A percentile compares a stretch with the other conserved stretches of the same genome.
Evolutionary conservation across 2,329 filamentous ascomycete species (phyloP).

Genomic region (Diaporthe vaccinii): DNA sequence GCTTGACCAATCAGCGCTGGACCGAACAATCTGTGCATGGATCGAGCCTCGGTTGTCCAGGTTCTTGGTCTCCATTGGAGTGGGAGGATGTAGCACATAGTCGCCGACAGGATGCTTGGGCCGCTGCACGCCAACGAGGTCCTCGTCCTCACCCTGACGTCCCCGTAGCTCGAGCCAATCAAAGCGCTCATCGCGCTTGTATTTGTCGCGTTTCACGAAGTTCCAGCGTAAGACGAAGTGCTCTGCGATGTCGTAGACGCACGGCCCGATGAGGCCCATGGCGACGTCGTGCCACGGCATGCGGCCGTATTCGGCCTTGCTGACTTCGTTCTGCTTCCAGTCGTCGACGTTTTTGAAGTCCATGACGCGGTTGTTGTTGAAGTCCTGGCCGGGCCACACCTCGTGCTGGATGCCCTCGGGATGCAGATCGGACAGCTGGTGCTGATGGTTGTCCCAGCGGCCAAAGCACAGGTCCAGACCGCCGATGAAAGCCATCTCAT

Average conservation of each 20-base stretch:
- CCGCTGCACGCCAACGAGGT: constrained; percentile 88
- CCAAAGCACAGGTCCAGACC: constrained; percentile 97
- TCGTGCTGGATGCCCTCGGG: constrained; percentile 85
- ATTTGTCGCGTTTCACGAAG: constrained; percentile 96
- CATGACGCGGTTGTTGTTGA: constrained; percentile 97
- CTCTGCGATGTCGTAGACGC: constrained; percentile 93
- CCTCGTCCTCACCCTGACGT: constrained; percentile 82
- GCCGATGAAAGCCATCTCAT: constrained; percentile 90
- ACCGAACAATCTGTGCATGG: constrained; percentile 87
- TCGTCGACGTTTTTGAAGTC: constrained; percentile 93
- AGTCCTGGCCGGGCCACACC: constrained; percentile 95
- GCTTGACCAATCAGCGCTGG: constrained; percentile 93
- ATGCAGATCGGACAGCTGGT: constrained; percentile 88
- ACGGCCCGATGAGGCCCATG: constrained; percentile 91
- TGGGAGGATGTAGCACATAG: constrained; percentile 85
- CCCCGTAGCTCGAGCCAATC: constrained; percentile 89
- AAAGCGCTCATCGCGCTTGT: constrained; percentile 87
- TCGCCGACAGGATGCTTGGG: constrained; percentile 91
- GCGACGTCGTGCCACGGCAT: constrained; percentile 99
- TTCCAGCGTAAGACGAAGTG: constrained; percentile 98
- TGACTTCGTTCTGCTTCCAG: constrained; percentile 94
- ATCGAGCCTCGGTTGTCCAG: constrained; percentile 78
- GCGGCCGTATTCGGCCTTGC: constrained; percentile 89
- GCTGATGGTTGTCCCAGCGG: constrained; percentile 90
- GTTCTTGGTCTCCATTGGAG: constrained; percentile 76